Percentiles rank a stretch among this genome's conserved stretches.
Conservation (phyloP, 306 rosid genomes). For the Vigna unguiculata region DNA sequence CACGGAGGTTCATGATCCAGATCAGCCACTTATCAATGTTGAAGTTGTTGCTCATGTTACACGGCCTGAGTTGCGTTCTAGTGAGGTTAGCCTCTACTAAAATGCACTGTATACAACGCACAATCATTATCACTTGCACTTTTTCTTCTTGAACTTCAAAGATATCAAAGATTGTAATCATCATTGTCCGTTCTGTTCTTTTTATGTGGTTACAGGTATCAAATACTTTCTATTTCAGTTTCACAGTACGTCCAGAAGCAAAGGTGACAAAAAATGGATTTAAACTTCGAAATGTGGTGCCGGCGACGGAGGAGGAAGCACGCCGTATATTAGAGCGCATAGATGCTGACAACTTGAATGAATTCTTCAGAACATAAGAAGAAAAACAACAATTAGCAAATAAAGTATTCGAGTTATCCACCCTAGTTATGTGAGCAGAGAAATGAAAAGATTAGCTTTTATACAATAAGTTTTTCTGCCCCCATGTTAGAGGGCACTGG, state of each 20-base stretch:
- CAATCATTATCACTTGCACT: not conserved
- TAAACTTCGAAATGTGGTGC: conserved; percentile 78
- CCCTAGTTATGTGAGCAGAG: conserved; percentile 21
- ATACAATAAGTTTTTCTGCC: conserved; percentile 22
- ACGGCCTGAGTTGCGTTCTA: conserved; percentile 86
- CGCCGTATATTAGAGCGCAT: conserved; percentile 76
- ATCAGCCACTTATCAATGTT: conserved; percentile 84
- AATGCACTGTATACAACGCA: conserved; percentile 17
- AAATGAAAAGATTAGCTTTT: conserved; percentile 23
- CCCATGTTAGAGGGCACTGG: conserved; percentile 21
- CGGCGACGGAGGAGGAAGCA: conserved; percentile 98
- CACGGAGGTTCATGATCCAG: conserved; percentile 75
- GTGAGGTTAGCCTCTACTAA: conserved; percentile 67
- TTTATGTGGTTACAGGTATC: conserved; percentile 60
- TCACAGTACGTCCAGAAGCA: conserved; percentile 84
- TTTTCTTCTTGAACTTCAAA: conserved; percentile 5
- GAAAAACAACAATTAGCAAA: conserved; percentile 37
- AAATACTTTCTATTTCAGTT: conserved; percentile 85
- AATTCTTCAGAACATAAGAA: conserved; percentile 41
- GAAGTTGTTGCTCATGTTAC: conserved; percentile 99
- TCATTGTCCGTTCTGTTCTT: not conserved
- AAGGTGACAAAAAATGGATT: conserved; percentile 65
- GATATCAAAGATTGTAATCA: conserved; percentile 29
- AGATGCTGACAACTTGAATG: conserved; percentile 70
- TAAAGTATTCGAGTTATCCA: conserved; percentile 16